Conservation (phyloP, 805 yeast species). For the Ogataea zsoltii region DNA sequence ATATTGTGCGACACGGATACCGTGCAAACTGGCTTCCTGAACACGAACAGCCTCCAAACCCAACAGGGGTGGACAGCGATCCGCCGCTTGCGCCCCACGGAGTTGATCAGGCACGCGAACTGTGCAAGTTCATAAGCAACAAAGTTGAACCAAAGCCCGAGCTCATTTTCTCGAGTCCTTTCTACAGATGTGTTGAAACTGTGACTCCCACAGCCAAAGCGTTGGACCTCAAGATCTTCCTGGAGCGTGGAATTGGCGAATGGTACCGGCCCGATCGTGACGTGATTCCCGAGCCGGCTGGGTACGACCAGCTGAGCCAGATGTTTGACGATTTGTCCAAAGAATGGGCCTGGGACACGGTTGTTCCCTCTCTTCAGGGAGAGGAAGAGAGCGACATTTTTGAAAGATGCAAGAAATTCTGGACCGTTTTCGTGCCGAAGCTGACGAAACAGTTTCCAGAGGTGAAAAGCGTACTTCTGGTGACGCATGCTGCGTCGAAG, state of each 20-base stretch:
- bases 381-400: constrained; percentile 76
- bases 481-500: constrained; percentile 92
- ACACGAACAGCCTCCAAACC: constrained; percentile 78
- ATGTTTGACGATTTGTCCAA: constrained; percentile 53
- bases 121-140: constrained; percentile 60
- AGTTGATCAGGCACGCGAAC: constrained; percentile 78
- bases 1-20: constrained; percentile 84
- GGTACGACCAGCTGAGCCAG: constrained; percentile 43
- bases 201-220: constrained; percentile 64
- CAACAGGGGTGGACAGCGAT: constrained; percentile 90
- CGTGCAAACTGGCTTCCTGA: constrained; percentile 90
- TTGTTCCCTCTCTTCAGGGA: constrained; percentile 65
- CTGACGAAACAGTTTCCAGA: constrained; percentile 61
- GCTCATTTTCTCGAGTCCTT: constrained; percentile 76
- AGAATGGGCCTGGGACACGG: constrained; percentile 51
- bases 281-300: constrained; percentile 70
- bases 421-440: constrained; percentile 56
- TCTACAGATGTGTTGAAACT: constrained; percentile 87
- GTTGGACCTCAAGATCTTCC: constrained; percentile 56
- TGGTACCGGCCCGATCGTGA: constrained; percentile 79
- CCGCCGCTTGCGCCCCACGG: constrained; percentile 89
- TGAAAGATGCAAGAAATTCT: constrained; percentile 55
- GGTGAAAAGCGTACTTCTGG: constrained; percentile 62
- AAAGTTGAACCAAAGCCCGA: constrained; percentile 57
- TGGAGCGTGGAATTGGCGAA: constrained; percentile 89